Percentiles rank a stretch among this genome's conserved stretches.
These are phyloP conservation scores for Brassica juncea DNA, from an alignment of 345 rosid species.

Conservation along the genomic window DNA sequence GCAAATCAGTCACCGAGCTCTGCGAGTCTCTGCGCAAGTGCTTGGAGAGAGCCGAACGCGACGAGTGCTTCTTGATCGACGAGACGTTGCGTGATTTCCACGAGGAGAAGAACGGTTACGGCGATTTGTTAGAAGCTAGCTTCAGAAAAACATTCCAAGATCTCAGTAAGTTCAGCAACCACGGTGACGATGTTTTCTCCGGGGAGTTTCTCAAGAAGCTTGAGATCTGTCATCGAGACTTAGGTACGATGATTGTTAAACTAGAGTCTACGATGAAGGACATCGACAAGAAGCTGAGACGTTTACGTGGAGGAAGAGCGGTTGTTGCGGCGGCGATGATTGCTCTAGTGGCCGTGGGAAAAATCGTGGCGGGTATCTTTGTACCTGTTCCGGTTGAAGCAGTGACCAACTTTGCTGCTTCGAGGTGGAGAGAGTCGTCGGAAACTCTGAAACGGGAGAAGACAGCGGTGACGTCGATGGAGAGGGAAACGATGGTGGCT, in stretches of 20 bases:
- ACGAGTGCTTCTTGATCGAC: neutral
- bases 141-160: neutral
- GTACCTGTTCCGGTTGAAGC: neutral
- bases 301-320: conserved; percentile 2
- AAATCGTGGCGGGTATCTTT: neutral
- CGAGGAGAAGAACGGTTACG: conserved; percentile 10
- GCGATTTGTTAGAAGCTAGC: neutral
- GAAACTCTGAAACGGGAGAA: conserved; percentile 19
- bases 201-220: neutral
- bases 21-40: conserved; percentile 24
- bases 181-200: neutral
- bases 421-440: conserved; percentile 6
- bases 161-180: neutral
- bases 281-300: conserved; percentile 18
- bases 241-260: conserved; percentile 6
- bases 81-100: conserved; percentile 5
- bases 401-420: neutral
- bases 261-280: conserved; percentile 18
- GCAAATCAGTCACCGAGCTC: neutral
- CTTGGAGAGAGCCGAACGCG: conserved; percentile 1
- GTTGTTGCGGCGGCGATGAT: neutral
- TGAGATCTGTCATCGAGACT: conserved; percentile 5
- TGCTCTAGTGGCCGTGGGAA: neutral
- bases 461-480: conserved; percentile 24
- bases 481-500: conserved; percentile 19